A percentile compares a stretch with the other conserved stretches of the same genome.
phyloP scores from a whole-genome alignment of 768 basidiomycete genomes.

The Nevesoporus exiguus region DNA sequence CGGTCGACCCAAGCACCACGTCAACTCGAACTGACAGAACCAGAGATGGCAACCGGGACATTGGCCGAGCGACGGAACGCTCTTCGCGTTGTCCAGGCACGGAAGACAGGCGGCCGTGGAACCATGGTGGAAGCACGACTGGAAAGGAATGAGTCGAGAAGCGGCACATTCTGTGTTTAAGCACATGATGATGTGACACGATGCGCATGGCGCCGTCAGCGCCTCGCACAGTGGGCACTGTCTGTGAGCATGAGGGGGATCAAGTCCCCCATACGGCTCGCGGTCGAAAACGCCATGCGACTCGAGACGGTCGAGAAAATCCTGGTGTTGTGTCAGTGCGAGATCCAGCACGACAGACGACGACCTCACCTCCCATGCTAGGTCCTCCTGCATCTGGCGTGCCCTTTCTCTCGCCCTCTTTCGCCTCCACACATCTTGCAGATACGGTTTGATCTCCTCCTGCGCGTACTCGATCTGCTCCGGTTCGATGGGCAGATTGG shows the following conservation, averaged over 20 bases:
- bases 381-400: conserved; percentile 1
- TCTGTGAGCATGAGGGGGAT: not conserved
- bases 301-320: conserved; percentile 17
- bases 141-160: conserved; percentile 17
- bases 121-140: conserved; percentile 15
- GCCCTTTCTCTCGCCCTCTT: conserved; percentile 3
- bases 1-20: conserved; percentile 25
- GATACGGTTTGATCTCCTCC: conserved; percentile 13
- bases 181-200: conserved; percentile 16
- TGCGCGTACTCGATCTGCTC: conserved; percentile 17
- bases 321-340: conserved; percentile 3
- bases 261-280: not conserved
- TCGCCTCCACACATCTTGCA: conserved; percentile 11
- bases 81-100: conserved; percentile 5
- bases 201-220: conserved; percentile 7
- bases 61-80: conserved; percentile 10
- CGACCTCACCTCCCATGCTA: conserved; percentile 13
- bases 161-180: conserved; percentile 15
- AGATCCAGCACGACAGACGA: not conserved
- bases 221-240: conserved; percentile 14
- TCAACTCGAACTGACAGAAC: conserved; percentile 21
- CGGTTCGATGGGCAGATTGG: conserved; percentile 16
- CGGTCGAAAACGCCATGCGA: conserved; percentile 1
- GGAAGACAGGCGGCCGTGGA: conserved; percentile 5
- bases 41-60: conserved; percentile 22